These are phyloP conservation scores for Annulohypoxylon stygium DNA, from an alignment of 495 filamentous ascomycete species.

Conservation along the genomic window DNA sequence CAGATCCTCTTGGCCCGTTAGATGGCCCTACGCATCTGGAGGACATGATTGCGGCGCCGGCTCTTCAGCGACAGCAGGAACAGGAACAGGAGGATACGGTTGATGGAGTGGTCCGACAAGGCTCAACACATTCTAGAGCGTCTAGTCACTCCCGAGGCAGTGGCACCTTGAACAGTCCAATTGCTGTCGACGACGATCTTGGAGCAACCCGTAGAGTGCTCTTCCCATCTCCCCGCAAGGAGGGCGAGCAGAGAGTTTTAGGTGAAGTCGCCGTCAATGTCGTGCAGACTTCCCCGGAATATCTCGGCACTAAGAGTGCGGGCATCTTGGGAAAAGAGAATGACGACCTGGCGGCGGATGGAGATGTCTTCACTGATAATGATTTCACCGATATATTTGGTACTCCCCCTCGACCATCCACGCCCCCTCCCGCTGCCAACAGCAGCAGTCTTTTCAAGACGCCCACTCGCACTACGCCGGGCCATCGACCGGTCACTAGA, in stretches of 20 bases:
- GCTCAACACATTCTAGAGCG: constrained; percentile 50
- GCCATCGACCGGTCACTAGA: constrained; percentile 67
- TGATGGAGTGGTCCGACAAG: constrained; percentile 49
- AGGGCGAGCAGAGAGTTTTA: constrained; percentile 69
- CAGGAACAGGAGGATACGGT: constrained; percentile 46
- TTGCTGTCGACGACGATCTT: constrained; percentile 70
- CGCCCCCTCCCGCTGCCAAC: constrained; percentile 69
- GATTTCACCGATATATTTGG: constrained; percentile 73
- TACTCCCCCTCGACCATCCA: constrained; percentile 66
- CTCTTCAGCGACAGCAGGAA: constrained; percentile 40
- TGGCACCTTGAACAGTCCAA: constrained; percentile 75
- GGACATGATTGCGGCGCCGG: constrained; percentile 33
- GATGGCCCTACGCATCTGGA: constrained; percentile 44
- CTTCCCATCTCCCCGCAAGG: constrained; percentile 78
- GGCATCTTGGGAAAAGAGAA: constrained; percentile 59
- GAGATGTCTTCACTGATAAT: constrained; percentile 52
- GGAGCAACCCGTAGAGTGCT: constrained; percentile 81
- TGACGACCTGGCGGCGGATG: constrained; percentile 21
- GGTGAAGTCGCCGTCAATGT: constrained; percentile 70
- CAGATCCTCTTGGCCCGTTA: constrained; percentile 59
- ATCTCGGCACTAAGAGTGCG: constrained; percentile 52
- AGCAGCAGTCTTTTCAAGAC: constrained; percentile 66
- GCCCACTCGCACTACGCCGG: constrained; percentile 68
- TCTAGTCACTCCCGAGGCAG: constrained; percentile 62
- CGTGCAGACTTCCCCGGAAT: constrained; percentile 59